Evolutionary conservation across 2,329 filamentous ascomycete species (phyloP), one percentile per base, ranked within the genome.

Genomic region (Diaporthe ampelina): DNA sequence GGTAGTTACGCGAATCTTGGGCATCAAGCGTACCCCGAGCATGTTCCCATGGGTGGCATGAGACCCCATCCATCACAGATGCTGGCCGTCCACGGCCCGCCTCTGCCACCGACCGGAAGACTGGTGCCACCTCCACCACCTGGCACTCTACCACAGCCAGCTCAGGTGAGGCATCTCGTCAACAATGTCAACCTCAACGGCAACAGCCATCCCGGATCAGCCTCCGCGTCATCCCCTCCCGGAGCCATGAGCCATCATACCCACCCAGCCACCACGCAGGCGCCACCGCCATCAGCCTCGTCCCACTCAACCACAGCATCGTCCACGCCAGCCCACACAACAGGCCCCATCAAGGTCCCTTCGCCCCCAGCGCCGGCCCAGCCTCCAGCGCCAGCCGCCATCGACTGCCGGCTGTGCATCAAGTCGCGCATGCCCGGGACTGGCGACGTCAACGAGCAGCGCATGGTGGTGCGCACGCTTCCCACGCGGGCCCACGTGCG

Each of bases 371-470:
- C 70, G 19, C 15, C 67, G 59, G 11, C 40, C 29, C 45, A 50
- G 7, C 32, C 54, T 7, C 40, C 37, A 40, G 37, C 37, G 15
- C 43, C 29, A 24, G 24, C 37, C 56, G n/a, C 52, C 19, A 70
- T 74, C 48, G 72, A 76, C 72, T 76, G 69, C 72, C 48, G 72
- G 24, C 68, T 76, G 45, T 58, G 67, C 61, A 72, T 76, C 74
- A 74, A 40, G 35, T 54, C 61, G 21, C 54, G 26, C 63, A 24
- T 40, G 15, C 56, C 69, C 17, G 69, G 57, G n/a, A n/a, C 57
- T 24, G 56, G 37, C 43, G 69, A 54, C 45, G 24, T 40, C 24
- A 54, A 19, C 50, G 67, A 71, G 58, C 65, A 74, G 54, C 72
- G 72, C 68, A 58, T 72, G 32, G 19, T 76, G 17, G 68, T 70